Percentiles rank a stretch among this genome's conserved stretches.
phyloP scores from a whole-genome alignment of 306 rosid species.

The Hippophae rhamnoides region DNA sequence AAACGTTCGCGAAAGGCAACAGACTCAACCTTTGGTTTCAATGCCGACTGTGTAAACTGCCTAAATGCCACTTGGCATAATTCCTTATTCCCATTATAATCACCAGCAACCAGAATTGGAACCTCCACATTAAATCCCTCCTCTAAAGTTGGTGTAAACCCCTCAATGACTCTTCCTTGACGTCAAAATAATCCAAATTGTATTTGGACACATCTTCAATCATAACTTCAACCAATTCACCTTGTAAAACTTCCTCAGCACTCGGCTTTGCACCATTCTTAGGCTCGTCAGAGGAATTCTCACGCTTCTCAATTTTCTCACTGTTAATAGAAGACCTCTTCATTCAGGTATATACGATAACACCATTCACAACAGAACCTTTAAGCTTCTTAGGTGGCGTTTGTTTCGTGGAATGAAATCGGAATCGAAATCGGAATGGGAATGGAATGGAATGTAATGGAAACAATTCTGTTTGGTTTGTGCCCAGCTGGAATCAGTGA shows the following conservation, averaged over 20 bases:
- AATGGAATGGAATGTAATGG: no score
- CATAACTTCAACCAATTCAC: conserved; percentile 18
- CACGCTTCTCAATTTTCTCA: conserved; percentile 15
- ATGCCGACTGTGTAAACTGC: conserved; percentile 39
- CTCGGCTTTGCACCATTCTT: conserved; percentile 10
- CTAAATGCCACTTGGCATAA: conserved; percentile 18
- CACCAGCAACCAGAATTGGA: conserved; percentile 9
- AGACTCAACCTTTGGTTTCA: conserved; percentile 23
- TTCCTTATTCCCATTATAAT: conserved; percentile 8
- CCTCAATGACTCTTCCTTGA: conserved; percentile 16
- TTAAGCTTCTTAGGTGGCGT: conserved; percentile 10
- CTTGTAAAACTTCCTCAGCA: conserved; percentile 1
- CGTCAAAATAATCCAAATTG: conserved; percentile 4
- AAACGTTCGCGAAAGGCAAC: conserved; percentile 3
- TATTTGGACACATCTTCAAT: conserved; percentile 8
- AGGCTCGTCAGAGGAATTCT: conserved; percentile 4
- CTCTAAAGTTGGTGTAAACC: conserved; percentile 6
- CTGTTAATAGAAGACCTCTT: conserved; percentile 33
- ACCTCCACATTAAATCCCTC: conserved; percentile 22
- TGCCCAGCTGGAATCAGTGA: no score
- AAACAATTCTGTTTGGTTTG: no score
- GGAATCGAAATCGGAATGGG: no score
- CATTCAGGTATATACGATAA: conserved; percentile 64
- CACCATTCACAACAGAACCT: conserved; percentile 53
- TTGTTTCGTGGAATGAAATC: no score